These are phyloP conservation scores for Bipolaris zeicola DNA, from an alignment of 2,329 filamentous ascomycete genomes.

Conservation along the genomic window DNA sequence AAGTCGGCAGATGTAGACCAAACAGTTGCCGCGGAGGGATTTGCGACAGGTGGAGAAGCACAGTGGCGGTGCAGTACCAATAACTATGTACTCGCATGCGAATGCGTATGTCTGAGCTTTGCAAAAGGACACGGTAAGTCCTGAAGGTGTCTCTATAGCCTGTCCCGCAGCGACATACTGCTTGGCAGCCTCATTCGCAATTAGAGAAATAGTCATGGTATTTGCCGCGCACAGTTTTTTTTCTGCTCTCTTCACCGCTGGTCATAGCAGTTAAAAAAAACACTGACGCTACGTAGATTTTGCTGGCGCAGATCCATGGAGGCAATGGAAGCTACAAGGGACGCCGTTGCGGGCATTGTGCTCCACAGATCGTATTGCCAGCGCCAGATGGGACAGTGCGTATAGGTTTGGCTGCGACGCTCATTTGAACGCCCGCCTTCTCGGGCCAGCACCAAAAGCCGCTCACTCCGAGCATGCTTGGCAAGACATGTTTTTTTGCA, in stretches of 20 bases:
- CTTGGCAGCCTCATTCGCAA: background rate
- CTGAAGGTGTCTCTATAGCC: background rate
- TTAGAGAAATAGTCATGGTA: background rate
- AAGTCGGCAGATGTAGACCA: constrained; percentile 6
- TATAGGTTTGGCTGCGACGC: constrained; percentile 15
- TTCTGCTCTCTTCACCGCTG: constrained; percentile 4
- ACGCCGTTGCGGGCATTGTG: constrained; percentile 23
- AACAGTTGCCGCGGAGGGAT: constrained; percentile 5
- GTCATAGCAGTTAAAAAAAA: constrained; percentile 2
- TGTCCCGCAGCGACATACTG: background rate
- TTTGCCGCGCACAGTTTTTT: background rate
- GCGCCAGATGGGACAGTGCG: constrained; percentile 13
- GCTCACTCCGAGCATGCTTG: constrained; percentile 10
- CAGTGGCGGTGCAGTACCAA: constrained; percentile 12
- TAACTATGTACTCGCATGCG: background rate
- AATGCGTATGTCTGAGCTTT: constrained; percentile 1
- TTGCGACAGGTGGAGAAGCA: constrained; percentile 6
- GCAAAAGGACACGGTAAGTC: background rate
- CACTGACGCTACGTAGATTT: constrained; percentile 1
- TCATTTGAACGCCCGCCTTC: constrained; percentile 13
- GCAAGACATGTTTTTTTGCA: constrained; percentile 9
- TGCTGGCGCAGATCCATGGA: constrained; percentile 10
- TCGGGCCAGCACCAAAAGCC: constrained; percentile 14
- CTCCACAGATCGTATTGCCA: constrained; percentile 24
- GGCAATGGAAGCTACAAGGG: constrained; percentile 7